These are phyloP conservation scores for Capniomyces stellatus DNA, from an alignment of 371 early-diverging fungal genomes.

Conservation along the genomic window DNA sequence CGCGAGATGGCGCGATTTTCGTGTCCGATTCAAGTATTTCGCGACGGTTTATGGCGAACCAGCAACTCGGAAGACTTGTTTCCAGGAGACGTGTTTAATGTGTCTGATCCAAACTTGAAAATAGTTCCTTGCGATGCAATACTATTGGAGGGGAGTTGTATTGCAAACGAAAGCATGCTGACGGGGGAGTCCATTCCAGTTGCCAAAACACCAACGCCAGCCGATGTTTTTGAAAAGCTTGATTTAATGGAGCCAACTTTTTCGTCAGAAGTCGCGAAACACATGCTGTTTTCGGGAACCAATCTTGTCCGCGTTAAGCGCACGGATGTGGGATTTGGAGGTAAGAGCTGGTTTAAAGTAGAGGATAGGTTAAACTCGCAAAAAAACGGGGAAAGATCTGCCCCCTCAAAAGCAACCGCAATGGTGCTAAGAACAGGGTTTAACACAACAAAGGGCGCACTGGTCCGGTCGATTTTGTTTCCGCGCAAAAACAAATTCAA, in stretches of 20 bases:
- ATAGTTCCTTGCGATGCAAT: slow-evolving; percentile 87
- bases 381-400: not conserved
- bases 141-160: slow-evolving; percentile 90
- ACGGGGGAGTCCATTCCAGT: slow-evolving; percentile 88
- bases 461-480: slow-evolving; percentile 88
- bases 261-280: slow-evolving; percentile 49
- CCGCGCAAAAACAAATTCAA: slow-evolving; percentile 86
- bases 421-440: slow-evolving; percentile 90
- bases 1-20: slow-evolving; percentile 71
- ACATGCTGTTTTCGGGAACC: slow-evolving; percentile 82
- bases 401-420: slow-evolving; percentile 40
- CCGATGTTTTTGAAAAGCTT: slow-evolving; percentile 45
- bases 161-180: slow-evolving; percentile 97
- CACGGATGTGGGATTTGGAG: slow-evolving; percentile 20
- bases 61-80: slow-evolving; percentile 75
- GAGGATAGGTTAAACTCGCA: slow-evolving; percentile 9
- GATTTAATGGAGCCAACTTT: slow-evolving; percentile 51
- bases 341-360: slow-evolving; percentile 20
- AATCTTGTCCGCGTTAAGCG: slow-evolving; percentile 68
- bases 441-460: slow-evolving; percentile 88
- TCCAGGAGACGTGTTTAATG: slow-evolving; percentile 87
- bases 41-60: slow-evolving; percentile 26
- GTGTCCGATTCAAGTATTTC: slow-evolving; percentile 57
- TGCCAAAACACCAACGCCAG: slow-evolving; percentile 18
- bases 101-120: slow-evolving; percentile 35